Base-by-base conservation (phyloP, 108 stramenopile species). In the Nannochloropsis salina region DNA sequence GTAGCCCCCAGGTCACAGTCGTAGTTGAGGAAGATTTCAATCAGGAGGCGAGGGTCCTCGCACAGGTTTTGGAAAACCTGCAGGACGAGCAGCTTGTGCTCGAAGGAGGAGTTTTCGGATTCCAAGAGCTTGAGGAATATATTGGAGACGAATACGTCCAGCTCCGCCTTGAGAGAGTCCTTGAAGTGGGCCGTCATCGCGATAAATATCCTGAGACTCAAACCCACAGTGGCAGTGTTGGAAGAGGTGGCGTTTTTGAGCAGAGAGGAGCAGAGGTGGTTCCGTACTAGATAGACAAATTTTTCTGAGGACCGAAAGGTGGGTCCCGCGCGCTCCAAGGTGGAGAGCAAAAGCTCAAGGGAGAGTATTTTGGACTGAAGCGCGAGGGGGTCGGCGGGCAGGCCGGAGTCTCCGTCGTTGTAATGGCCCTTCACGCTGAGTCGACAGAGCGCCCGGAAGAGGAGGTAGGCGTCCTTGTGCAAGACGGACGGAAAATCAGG, bases 11-110 rank as follows among this genome's bases (percentile, higher is more conserved):
- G 86, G 86, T 99, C 97, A 86, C 97, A 98, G 94, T 99, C 99
- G 90, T 98, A 99, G 90, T 97, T 99, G 45, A 98, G 89, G 90
- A 99, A 99, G 74, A 99, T 93, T 86, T 98, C 97, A 1, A 96
- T 94, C 80, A 98, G 89, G 1, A 95, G 94, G 22, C 89, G 87
- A 5, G 95, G 91, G 91, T 98, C 97, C 41, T 88, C 89, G 89
- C 96, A 96, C 43, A 99, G 95, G 80, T 94, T 92, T 79, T 93
- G 92, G 86, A 99, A 96, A 21, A 97, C 86, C 11, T 94, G 95
- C 12, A 99, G 93, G 22, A 98, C 98, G 87, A 96, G 89, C 9
- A 85, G 43, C 89, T 98, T 98, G 92, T 98, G 98, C 84, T 98
- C 97, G 80, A 92, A 88, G 42, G 97, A 94, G 45, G 93, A 92